These are phyloP conservation scores for Trichothecium sympodiale DNA, from an alignment of 2,329 filamentous ascomycete species.

Conservation along the genomic window DNA sequence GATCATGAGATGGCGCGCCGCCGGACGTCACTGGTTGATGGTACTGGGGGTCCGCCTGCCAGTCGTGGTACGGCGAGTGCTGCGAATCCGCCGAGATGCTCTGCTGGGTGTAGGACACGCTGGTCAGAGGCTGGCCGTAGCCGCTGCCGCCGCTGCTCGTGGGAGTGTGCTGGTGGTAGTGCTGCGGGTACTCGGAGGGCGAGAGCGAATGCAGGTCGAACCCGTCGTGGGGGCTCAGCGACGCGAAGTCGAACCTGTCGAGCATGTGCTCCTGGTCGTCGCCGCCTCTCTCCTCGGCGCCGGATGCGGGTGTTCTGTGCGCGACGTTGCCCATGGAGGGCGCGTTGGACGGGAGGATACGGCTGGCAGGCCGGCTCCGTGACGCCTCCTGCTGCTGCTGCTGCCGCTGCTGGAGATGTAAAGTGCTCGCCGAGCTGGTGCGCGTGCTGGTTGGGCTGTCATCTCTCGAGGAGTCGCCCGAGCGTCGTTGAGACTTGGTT, in stretches of 20 bases:
- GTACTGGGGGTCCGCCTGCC: too few relatives aligned
- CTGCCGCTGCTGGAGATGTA: slow-evolving; percentile 1
- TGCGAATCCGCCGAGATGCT: too few relatives aligned
- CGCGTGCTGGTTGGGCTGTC: slow-evolving; percentile 9
- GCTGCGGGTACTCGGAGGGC: slow-evolving; percentile 1
- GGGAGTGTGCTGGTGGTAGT: neutral
- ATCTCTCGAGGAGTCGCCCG: slow-evolving; percentile 5
- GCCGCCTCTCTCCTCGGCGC: slow-evolving; percentile 5
- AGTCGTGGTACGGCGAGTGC: too few relatives aligned
- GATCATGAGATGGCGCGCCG: too few relatives aligned
- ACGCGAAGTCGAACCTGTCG: slow-evolving; percentile 15
- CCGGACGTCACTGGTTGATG: too few relatives aligned
- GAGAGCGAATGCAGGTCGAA: slow-evolving; percentile 12
- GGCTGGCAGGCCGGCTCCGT: neutral
- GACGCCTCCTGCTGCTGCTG: neutral
- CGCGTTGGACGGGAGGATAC: neutral
- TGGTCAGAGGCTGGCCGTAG: too few relatives aligned
- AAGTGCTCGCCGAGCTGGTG: slow-evolving; percentile 3
- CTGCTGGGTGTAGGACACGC: too few relatives aligned
- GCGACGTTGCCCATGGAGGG: too few relatives aligned
- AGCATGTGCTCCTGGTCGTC: slow-evolving; percentile 13
- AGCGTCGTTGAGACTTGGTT: neutral
- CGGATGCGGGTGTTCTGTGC: slow-evolving; percentile 6
- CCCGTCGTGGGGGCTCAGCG: slow-evolving; percentile 18
- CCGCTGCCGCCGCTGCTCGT: slow-evolving; percentile 3